Conservation (phyloP, 2,329 filamentous ascomycete species). For the Ciborinia camelliae region DNA sequence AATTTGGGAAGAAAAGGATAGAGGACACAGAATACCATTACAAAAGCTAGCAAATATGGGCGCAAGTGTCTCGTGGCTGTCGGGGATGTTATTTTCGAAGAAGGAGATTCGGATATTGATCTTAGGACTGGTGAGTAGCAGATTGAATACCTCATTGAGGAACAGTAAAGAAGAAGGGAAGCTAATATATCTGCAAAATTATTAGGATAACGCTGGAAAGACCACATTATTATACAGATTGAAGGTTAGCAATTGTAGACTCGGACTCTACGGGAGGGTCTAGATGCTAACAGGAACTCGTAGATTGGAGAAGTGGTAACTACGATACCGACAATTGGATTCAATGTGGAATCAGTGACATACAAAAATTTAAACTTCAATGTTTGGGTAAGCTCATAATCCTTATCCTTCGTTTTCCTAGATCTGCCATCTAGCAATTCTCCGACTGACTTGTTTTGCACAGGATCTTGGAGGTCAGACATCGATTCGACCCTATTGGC, state of each 20-base stretch:
- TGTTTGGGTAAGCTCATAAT: conserved; percentile 71
- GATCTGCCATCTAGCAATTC: background rate
- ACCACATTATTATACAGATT: conserved; percentile 94
- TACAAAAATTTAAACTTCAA: conserved; percentile 99
- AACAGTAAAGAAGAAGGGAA: conserved; percentile 9
- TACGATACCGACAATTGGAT: conserved; percentile 97
- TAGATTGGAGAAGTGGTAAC: conserved; percentile 98
- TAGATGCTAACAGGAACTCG: conserved; percentile 20
- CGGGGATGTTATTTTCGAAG: conserved; percentile 77
- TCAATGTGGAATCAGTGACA: conserved; percentile 98
- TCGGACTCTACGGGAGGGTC: background rate
- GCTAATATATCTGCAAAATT: conserved; percentile 16
- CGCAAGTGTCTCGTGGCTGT: conserved; percentile 65
- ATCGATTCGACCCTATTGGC: conserved; percentile 98
- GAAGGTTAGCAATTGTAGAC: conserved; percentile 58
- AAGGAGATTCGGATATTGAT: conserved; percentile 98
- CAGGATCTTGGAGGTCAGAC: conserved; percentile 95
- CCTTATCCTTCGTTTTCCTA: background rate
- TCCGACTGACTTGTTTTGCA: conserved; percentile 8
- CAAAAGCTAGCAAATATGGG: conserved; percentile 48
- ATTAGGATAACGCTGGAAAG: conserved; percentile 94
- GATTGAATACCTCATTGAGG: conserved; percentile 1
- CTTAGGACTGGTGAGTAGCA: conserved; percentile 72
- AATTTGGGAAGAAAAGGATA: conserved; percentile 5
- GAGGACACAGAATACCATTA: background rate